A percentile compares a stretch with the other conserved stretches of the same genome.
phyloP scores from a whole-genome alignment of 2,329 filamentous ascomycete species.

The Aureobasidium sp. region DNA sequence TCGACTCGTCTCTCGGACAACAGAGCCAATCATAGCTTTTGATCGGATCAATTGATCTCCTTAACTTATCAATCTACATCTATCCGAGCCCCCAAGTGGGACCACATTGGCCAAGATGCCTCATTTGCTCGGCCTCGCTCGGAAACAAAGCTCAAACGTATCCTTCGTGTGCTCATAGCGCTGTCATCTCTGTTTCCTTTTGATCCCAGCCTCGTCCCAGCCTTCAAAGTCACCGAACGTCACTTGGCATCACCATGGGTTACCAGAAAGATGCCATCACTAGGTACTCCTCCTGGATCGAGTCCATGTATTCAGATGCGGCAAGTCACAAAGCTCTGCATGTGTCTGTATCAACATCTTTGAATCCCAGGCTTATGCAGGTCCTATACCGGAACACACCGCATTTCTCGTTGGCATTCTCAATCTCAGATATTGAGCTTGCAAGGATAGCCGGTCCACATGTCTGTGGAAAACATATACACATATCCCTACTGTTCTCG shows the following conservation, averaged over 20 bases:
- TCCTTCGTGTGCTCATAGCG: background rate
- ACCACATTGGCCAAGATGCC: background rate
- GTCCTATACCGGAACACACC: too few relatives aligned
- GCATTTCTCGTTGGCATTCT: too few relatives aligned
- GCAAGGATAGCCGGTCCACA: too few relatives aligned
- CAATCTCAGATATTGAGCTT: too few relatives aligned
- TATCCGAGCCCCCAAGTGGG: background rate
- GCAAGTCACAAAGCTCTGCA: too few relatives aligned
- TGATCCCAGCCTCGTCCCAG: background rate
- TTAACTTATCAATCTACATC: conserved; percentile 8
- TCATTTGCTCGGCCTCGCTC: background rate
- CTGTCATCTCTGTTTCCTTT: background rate
- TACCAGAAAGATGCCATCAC: too few relatives aligned
- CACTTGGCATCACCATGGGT: background rate
- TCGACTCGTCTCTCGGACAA: background rate
- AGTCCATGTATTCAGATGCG: too few relatives aligned
- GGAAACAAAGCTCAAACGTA: background rate
- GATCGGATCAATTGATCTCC: background rate
- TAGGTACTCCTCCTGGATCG: too few relatives aligned
- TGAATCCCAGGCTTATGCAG: too few relatives aligned
- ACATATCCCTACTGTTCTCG: too few relatives aligned
- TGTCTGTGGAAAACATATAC: too few relatives aligned
- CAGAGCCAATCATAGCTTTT: conserved; percentile 3
- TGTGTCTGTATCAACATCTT: too few relatives aligned
- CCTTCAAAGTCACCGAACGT: background rate